phyloP scores from a whole-genome alignment of 805 yeast species.

The Nakazawaea populi region DNA sequence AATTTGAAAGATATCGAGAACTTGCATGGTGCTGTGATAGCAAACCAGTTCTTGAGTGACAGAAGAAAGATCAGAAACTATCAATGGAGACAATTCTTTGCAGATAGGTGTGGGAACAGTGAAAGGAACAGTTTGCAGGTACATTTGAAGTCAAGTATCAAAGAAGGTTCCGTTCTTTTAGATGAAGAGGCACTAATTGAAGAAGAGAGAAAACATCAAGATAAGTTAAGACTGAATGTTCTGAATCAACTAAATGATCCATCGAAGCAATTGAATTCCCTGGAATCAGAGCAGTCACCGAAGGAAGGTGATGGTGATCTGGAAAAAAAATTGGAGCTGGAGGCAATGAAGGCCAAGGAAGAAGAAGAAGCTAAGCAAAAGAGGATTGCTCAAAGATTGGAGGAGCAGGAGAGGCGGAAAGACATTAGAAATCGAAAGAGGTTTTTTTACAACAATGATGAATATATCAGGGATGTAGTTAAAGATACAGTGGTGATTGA shows the following conservation, averaged over 20 bases:
- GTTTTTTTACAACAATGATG: conserved; percentile 1
- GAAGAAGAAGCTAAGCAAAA: conserved; percentile 1
- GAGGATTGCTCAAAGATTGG: neutral
- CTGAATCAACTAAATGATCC: neutral
- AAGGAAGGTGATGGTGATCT: neutral
- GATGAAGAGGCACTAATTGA: conserved; percentile 7
- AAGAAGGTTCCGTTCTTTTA: conserved; percentile 10
- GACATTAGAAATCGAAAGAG: conserved; percentile 8
- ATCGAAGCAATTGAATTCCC: neutral
- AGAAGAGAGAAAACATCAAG: conserved; percentile 2
- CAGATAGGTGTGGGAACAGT: conserved; percentile 31
- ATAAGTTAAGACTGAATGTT: neutral
- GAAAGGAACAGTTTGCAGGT: conserved; percentile 3
- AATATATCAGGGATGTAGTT: neutral
- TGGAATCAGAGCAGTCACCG: neutral
- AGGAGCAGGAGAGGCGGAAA: conserved; percentile 3
- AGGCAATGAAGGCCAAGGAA: neutral
- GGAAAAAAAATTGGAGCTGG: neutral
- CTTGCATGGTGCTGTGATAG: conserved; percentile 40
- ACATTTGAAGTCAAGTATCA: conserved; percentile 24
- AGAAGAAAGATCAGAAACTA: conserved; percentile 34
- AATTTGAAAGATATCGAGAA: conserved; percentile 42
- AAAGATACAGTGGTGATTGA: conserved; percentile 9
- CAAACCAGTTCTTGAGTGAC: conserved; percentile 37
- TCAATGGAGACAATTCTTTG: conserved; percentile 47